A percentile compares a stretch with the other conserved stretches of the same genome.
Conservation (phyloP, 2,329 filamentous ascomycete species). For the Trichoderma simmonsii region DNA sequence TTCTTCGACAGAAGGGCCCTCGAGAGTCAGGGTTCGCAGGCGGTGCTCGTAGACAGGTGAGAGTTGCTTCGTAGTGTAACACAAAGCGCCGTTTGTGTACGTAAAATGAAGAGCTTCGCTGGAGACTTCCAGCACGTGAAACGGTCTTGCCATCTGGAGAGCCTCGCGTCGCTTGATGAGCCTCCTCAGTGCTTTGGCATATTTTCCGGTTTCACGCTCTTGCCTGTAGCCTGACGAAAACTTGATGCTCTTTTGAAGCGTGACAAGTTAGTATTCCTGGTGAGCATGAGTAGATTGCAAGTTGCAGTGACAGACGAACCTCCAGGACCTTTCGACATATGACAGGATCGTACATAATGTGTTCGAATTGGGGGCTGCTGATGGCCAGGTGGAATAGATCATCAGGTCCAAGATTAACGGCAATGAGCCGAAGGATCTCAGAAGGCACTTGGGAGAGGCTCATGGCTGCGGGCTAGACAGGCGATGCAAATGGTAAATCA, state of each 20-base stretch:
- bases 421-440: slow-evolving; percentile 62
- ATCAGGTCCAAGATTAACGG: slow-evolving; percentile 51
- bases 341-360: slow-evolving; percentile 50
- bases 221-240: slow-evolving; percentile 26
- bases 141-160: slow-evolving; percentile 60
- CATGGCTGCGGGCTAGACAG: slow-evolving; percentile 24
- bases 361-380: slow-evolving; percentile 49
- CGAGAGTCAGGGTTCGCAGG: slow-evolving; percentile 59
- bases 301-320: slow-evolving; percentile 39
- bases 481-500: neutral
- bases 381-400: slow-evolving; percentile 57
- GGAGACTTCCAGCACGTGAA: slow-evolving; percentile 52
- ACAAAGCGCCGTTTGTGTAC: slow-evolving; percentile 62
- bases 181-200: slow-evolving; percentile 43
- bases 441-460: slow-evolving; percentile 49
- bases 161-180: slow-evolving; percentile 60
- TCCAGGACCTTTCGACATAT: slow-evolving; percentile 57
- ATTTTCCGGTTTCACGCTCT: slow-evolving; percentile 23
- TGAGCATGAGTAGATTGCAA: neutral
- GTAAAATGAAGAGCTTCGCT: slow-evolving; percentile 59
- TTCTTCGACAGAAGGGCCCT: slow-evolving; percentile 47
- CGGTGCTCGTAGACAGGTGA: slow-evolving; percentile 30
- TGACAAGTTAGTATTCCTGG: neutral
- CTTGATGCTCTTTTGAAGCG: slow-evolving; percentile 19
- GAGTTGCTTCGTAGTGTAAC: slow-evolving; percentile 51